Conservation (phyloP, 441 rosid genomes). For the Adansonia grandidieri region DNA sequence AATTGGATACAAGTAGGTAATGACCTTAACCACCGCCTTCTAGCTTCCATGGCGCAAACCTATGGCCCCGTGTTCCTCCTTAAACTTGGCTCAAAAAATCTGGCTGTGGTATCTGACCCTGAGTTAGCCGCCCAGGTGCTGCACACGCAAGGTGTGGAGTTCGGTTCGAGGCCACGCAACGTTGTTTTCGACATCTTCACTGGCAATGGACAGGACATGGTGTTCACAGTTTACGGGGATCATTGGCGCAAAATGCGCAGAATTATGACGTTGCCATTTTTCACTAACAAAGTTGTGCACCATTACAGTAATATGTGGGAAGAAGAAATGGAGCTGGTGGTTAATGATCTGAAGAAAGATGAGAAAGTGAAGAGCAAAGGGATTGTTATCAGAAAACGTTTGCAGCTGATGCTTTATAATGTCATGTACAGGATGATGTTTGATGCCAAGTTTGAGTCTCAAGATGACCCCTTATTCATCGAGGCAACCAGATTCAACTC, state of each 20-base stretch:
- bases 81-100: constrained; percentile 51
- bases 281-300: constrained; percentile 64
- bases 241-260: constrained; percentile 71
- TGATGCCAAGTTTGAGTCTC: constrained; percentile 49
- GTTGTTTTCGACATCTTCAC: constrained; percentile 68
- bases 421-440: constrained; percentile 72
- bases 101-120: constrained; percentile 53
- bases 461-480: constrained; percentile 53
- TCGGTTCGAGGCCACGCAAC: constrained; percentile 64
- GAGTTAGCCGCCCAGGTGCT: constrained; percentile 55
- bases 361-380: constrained; percentile 38
- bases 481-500: constrained; percentile 60
- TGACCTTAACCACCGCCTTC: constrained; percentile 56
- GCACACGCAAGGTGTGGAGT: constrained; percentile 61
- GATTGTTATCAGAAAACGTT: constrained; percentile 47
- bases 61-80: constrained; percentile 54
- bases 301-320: constrained; percentile 57
- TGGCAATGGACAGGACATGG: constrained; percentile 68
- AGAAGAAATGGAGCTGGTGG: constrained; percentile 59
- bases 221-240: constrained; percentile 63
- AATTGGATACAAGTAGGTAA: constrained; percentile 71
- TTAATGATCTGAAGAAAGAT: constrained; percentile 37
- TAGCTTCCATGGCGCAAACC: constrained; percentile 48
- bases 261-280: constrained; percentile 67
- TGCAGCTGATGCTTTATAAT: constrained; percentile 64